Conservation (phyloP, 208 protist genomes). For the Crithidia thermophila region DNA sequence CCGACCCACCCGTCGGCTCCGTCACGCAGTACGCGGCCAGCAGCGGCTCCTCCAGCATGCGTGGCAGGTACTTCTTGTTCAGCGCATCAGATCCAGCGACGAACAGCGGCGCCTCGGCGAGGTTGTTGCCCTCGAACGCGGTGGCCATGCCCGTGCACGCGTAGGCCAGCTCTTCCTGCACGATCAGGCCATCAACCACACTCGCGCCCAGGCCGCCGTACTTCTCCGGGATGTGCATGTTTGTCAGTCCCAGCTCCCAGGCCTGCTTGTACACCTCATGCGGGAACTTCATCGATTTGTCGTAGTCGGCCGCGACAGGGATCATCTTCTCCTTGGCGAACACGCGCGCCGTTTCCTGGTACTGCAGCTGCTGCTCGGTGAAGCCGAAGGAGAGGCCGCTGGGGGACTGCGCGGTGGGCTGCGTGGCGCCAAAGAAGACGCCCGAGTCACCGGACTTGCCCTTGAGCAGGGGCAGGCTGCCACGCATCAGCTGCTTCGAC, state of each 20-base stretch:
- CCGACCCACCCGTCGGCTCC: conserved; percentile 85
- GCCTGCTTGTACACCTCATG: conserved; percentile 80
- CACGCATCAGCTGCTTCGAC: conserved; percentile 8
- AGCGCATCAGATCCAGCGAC: conserved; percentile 87
- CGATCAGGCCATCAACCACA: conserved; percentile 72
- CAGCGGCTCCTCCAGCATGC: conserved; percentile 84
- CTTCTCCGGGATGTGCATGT: conserved; percentile 81
- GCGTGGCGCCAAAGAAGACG: conserved; percentile 34
- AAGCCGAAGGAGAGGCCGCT: conserved; percentile 78
- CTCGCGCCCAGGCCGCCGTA: conserved; percentile 81
- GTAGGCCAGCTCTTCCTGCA: conserved; percentile 89
- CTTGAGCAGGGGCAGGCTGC: conserved; percentile 22
- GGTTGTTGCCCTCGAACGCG: conserved; percentile 82
- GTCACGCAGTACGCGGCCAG: conserved; percentile 87
- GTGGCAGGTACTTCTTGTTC: conserved; percentile 89
- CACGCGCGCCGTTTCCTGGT: conserved; percentile 71
- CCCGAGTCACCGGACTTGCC: conserved; percentile 7
- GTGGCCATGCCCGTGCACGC: conserved; percentile 89
- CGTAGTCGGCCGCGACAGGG: conserved; percentile 70
- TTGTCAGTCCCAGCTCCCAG: conserved; percentile 85
- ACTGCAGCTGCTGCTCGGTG: conserved; percentile 71
- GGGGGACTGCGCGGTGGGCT: conserved; percentile 21
- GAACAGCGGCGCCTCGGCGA: conserved; percentile 81
- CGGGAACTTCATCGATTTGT: conserved; percentile 76
- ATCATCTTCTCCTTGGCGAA: conserved; percentile 85